These are phyloP conservation scores for Calocybe gambosa DNA, from an alignment of 1,284 basidiomycete species.

Conservation along the genomic window DNA sequence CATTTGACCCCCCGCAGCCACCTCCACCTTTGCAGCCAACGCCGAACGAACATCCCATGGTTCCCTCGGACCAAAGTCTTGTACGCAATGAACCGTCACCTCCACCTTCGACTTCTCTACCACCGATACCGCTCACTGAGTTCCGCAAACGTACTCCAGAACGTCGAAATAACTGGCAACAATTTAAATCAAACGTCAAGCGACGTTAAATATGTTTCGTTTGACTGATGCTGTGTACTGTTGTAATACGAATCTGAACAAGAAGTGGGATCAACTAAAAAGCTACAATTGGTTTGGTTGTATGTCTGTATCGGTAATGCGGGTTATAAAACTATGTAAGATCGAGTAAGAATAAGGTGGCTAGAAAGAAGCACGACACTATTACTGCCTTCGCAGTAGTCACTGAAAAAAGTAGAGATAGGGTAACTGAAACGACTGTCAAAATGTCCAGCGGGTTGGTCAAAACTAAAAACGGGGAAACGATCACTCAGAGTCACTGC, in stretches of 20 bases:
- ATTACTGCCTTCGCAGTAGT: slow-evolving; percentile 17
- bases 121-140: slow-evolving; percentile 13
- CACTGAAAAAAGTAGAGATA: slow-evolving; percentile 14
- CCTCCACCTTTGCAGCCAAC: not conserved
- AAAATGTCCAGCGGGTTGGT: slow-evolving; percentile 13
- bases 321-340: slow-evolving; percentile 22
- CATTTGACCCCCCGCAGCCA: not conserved
- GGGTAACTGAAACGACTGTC: slow-evolving; percentile 8
- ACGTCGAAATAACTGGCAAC: slow-evolving; percentile 32
- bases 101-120: slow-evolving; percentile 18
- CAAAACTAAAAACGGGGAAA: slow-evolving; percentile 3
- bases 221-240: not conserved
- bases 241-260: slow-evolving; percentile 12
- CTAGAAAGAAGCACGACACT: slow-evolving; percentile 13
- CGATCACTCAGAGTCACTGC: slow-evolving; percentile 72
- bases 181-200: slow-evolving; percentile 35
- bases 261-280: slow-evolving; percentile 26
- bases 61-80: slow-evolving; percentile 1
- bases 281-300: slow-evolving; percentile 29
- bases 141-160: not conserved
- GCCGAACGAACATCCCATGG: not conserved
- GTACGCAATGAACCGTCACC: slow-evolving; percentile 16
- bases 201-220: slow-evolving; percentile 10
- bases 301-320: slow-evolving; percentile 17
- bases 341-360: slow-evolving; percentile 17